Evolutionary conservation across 371 early-diverging fungal genomes (phyloP).

Genomic region (Amoeboaphelidium occidentale): DNA sequence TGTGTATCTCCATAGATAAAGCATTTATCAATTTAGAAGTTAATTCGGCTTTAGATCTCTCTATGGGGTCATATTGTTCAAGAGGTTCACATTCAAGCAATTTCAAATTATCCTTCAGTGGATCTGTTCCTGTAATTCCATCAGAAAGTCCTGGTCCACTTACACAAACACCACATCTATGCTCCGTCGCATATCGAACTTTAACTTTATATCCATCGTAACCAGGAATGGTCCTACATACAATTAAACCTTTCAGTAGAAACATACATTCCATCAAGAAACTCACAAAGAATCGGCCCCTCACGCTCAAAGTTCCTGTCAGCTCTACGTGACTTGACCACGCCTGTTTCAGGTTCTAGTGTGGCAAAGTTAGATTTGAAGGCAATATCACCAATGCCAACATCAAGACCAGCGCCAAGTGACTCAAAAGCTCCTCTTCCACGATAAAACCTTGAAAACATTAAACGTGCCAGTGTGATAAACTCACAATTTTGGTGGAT

Average conservation of each 20-base stretch:
- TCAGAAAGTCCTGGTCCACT: slow-evolving; percentile 17
- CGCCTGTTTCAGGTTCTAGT: slow-evolving; percentile 13
- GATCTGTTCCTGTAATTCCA: slow-evolving; percentile 25
- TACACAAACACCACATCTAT: slow-evolving; percentile 19
- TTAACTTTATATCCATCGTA: slow-evolving; percentile 16
- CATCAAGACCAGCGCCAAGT: slow-evolving; percentile 24
- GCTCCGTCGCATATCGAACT: slow-evolving; percentile 20
- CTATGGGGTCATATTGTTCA: slow-evolving; percentile 3
- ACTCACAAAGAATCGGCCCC: slow-evolving; percentile 18
- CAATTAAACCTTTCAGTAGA: neutral
- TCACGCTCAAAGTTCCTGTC: slow-evolving; percentile 22
- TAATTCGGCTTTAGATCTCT: slow-evolving; percentile 13
- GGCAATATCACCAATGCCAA: slow-evolving; percentile 27
- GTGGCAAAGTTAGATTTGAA: slow-evolving; percentile 27
- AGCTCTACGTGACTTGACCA: slow-evolving; percentile 19
- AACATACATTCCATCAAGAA: slow-evolving; percentile 17
- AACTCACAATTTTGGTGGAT: slow-evolving; percentile 12
- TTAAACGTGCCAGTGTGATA: slow-evolving; percentile 6
- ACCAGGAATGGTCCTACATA: neutral
- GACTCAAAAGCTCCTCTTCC: slow-evolving; percentile 29
- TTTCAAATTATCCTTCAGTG: slow-evolving; percentile 15
- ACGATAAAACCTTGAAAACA: slow-evolving; percentile 14
- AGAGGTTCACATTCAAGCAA: neutral
- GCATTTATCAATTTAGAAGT: slow-evolving; percentile 25
- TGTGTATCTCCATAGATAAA: slow-evolving; percentile 10